A percentile compares a stretch with the other conserved stretches of the same genome.
Evolutionary conservation across 305 asterid genomes (phyloP).

Genomic region (Stenogyne calaminthoides): DNA sequence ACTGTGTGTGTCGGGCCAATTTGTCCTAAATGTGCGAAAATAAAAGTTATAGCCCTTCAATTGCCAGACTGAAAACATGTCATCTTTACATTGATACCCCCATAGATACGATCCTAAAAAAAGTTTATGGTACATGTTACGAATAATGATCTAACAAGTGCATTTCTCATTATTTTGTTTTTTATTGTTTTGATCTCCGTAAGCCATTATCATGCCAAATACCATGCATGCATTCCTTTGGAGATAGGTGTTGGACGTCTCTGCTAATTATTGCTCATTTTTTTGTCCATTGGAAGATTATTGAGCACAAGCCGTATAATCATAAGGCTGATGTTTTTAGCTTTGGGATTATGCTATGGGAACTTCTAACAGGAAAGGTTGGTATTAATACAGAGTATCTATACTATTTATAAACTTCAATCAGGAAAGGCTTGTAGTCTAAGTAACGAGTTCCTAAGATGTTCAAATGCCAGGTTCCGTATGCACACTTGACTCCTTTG

Average conservation of each 20-base stretch:
- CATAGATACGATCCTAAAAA: no score
- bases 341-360: slow-evolving; percentile 85
- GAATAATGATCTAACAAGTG: neutral
- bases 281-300: slow-evolving; percentile 54
- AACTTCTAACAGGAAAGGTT: slow-evolving; percentile 88
- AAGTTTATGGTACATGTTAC: neutral
- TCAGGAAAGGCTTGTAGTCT: slow-evolving; percentile 64
- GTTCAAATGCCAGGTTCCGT: slow-evolving; percentile 64
- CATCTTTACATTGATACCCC: no score
- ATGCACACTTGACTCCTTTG: slow-evolving; percentile 76
- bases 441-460: slow-evolving; percentile 28
- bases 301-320: slow-evolving; percentile 82
- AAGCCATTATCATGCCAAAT: neutral
- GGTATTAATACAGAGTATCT: neutral
- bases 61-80: no score
- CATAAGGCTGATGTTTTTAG: slow-evolving; percentile 92
- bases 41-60: no score
- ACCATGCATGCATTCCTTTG: slow-evolving; percentile 12
- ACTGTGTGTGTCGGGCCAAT: no score
- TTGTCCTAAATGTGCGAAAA: no score
- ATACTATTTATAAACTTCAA: slow-evolving; percentile 43
- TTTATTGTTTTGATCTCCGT: neutral
- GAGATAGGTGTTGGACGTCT: neutral
- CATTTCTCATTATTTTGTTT: neutral
- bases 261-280: slow-evolving; percentile 8